phyloP scores from a whole-genome alignment of 306 rosid genomes.

The Vicia villosa region DNA sequence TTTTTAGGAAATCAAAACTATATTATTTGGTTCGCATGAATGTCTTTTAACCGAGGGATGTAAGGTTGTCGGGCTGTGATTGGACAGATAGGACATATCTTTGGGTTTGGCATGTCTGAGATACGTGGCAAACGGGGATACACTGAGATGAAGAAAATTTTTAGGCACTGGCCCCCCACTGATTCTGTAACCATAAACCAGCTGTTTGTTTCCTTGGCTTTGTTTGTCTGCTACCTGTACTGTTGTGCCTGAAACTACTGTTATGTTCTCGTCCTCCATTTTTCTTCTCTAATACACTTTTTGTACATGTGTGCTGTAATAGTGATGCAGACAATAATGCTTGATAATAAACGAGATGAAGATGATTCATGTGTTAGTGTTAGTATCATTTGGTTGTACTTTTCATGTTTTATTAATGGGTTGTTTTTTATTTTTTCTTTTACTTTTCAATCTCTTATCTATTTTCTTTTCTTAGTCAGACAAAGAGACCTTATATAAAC shows the following conservation, averaged over 20 bases:
- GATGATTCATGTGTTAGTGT: no score
- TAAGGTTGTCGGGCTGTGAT: slow-evolving; percentile 33
- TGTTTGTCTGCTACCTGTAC: background rate
- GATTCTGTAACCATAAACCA: background rate
- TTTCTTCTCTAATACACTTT: no score
- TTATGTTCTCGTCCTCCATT: background rate
- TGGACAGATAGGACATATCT: slow-evolving; percentile 16
- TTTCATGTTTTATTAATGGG: no score
- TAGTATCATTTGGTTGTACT: no score
- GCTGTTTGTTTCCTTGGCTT: background rate
- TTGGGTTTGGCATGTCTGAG: background rate
- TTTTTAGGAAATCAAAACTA: background rate
- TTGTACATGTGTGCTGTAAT: no score
- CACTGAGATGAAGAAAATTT: background rate
- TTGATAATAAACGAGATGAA: no score
- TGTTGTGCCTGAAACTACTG: slow-evolving; percentile 1
- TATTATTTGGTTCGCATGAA: background rate
- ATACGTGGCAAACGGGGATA: slow-evolving; percentile 20
- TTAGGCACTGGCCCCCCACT: background rate
- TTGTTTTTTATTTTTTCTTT: no score
- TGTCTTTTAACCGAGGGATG: background rate
- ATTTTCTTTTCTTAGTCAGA: no score
- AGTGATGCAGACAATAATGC: no score
- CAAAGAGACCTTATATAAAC: no score
- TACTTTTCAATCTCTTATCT: no score